Base-by-base conservation (phyloP, 495 filamentous ascomycete genomes). In the Massariosphaeria phaeospora region DNA sequence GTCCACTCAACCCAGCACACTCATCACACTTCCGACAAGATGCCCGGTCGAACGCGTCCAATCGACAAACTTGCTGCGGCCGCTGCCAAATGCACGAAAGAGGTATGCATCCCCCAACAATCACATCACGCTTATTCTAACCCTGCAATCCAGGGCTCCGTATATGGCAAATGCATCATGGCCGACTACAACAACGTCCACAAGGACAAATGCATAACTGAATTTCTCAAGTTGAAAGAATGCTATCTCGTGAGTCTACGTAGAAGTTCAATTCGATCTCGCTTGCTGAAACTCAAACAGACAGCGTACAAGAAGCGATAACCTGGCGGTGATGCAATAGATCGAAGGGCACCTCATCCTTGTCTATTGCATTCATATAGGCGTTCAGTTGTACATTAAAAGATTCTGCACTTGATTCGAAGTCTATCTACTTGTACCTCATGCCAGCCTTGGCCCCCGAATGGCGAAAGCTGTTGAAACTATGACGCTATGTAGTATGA, bases 141-240 rank as follows among this genome's bases (percentile, higher is more conserved):
- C 57, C 1, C 42, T n/a, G n/a, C n/a, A n/a, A 30, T 15, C 9
- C 53, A 97, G 91, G 83, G 86, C 44, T 76, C 88, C 7, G 77
- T 79, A 13, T 99, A 97, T 64, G 93, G 93, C 45, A 90, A 90
- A 76, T 99, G 93, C 67, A 81, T 99, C 52, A 76, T 93, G 29
- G 80, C 80, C 8, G 91, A 99, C 67, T 97, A 94, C 70, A 91
- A 90, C 65, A 81, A 88, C 20, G 81, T 96, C 3, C 79, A 91
- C 59, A 95, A 95, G 61, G 89, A 96, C 68, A 89, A 91, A 75
- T 99, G 93, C 65, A 75, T 76, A 2, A 81, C 80, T 43, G 89
- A 96, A 65, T 97, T 99, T 55, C 70, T 95, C 69, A 80, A 71
- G 59, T 68, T 97, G 43, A 95, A 95, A 69, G 76, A 96, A 55